These are phyloP conservation scores for Colletotrichum aenigma DNA, from an alignment of 2,329 filamentous ascomycete species.

Conservation along the genomic window DNA sequence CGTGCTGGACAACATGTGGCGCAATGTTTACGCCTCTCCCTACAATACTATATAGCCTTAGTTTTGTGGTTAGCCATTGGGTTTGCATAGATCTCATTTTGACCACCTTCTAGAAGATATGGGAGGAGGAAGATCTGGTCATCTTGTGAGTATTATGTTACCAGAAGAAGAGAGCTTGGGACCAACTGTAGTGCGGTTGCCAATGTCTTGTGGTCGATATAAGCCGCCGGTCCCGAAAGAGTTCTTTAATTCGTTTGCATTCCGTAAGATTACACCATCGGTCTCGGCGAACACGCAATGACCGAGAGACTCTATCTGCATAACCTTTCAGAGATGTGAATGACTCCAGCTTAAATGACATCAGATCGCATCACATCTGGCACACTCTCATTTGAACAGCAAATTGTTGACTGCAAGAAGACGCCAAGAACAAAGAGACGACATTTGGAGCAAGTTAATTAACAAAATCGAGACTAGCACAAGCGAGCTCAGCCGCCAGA, in stretches of 20 bases:
- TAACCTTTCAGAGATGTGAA: background rate
- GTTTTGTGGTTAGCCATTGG: background rate
- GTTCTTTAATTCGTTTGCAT: background rate
- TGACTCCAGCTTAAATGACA: background rate
- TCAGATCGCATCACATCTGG: background rate
- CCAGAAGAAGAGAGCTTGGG: background rate
- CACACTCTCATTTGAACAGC: background rate
- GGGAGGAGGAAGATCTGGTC: background rate
- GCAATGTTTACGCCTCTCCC: background rate
- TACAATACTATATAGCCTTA: background rate
- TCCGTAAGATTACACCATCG: background rate
- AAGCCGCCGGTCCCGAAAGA: background rate
- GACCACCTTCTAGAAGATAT: background rate
- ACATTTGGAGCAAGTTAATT: background rate
- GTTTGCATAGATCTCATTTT: background rate
- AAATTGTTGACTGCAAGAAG: background rate
- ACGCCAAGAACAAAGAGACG: background rate
- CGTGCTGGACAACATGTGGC: background rate
- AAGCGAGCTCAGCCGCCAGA: background rate
- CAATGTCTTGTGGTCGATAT: background rate
- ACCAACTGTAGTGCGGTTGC: background rate
- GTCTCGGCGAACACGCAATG: background rate
- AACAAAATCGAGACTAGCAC: background rate
- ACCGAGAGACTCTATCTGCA: background rate
- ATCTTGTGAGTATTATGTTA: background rate